These are phyloP conservation scores for Clarireedia paspali DNA, from an alignment of 2,329 filamentous ascomycete genomes.

Conservation along the genomic window DNA sequence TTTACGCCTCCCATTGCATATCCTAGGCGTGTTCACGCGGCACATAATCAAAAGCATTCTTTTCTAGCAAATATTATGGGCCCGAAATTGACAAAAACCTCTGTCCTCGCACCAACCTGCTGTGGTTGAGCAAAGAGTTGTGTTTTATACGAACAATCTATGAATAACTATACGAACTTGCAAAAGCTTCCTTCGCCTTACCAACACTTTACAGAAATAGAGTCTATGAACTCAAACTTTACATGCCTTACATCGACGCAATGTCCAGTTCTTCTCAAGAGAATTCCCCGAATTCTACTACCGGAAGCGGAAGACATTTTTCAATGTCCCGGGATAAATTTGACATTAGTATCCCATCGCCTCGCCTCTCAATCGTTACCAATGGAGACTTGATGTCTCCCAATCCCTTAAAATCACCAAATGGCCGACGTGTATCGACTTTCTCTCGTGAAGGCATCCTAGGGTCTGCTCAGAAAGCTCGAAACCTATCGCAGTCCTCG, in stretches of 20 bases:
- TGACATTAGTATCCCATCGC: constrained; percentile 23
- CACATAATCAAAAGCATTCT: constrained; percentile 17
- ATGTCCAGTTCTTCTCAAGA: constrained; percentile 29
- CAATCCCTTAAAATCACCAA: constrained; percentile 43
- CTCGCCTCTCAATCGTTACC: constrained; percentile 21
- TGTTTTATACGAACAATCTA: neutral
- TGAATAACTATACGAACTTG: neutral
- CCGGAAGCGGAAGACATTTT: constrained; percentile 21
- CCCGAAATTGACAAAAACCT: constrained; percentile 12
- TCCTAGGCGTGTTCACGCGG: constrained; percentile 14
- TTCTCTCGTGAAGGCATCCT: constrained; percentile 50
- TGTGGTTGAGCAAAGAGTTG: constrained; percentile 5
- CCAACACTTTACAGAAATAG: neutral
- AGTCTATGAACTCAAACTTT: constrained; percentile 15
- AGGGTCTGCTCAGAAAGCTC: constrained; percentile 44
- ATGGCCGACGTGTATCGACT: constrained; percentile 37
- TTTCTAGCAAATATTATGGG: constrained; percentile 17
- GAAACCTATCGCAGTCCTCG: constrained; percentile 48
- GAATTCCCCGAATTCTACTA: constrained; percentile 24
- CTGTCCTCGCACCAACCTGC: constrained; percentile 7
- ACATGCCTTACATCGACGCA: constrained; percentile 12
- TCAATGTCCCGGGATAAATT: constrained; percentile 28
- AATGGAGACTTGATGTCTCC: constrained; percentile 20
- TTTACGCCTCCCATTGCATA: neutral
- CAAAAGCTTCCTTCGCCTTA: neutral